Evolutionary conservation across 139 green algal genomes (phyloP).

Genomic region (Yamagishiella unicocca): DNA sequence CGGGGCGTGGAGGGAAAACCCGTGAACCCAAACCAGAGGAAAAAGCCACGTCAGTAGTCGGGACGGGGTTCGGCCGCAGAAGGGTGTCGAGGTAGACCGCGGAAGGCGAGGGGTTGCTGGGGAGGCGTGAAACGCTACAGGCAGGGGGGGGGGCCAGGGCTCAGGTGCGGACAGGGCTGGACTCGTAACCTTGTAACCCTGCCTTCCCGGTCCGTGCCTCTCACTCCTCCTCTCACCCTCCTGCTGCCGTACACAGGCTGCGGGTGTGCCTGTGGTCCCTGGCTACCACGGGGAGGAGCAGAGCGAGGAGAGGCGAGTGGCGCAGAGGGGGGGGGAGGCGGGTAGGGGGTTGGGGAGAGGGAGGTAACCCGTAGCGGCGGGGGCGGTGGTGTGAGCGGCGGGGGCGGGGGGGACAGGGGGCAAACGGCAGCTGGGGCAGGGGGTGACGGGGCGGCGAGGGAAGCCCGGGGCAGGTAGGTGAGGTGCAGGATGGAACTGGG

Average conservation of each 20-base stretch:
- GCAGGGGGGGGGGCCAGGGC: not conserved
- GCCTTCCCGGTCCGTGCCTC: no score
- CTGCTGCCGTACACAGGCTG: conserved; percentile 25
- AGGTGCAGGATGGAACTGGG: not conserved
- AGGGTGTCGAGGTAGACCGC: no score
- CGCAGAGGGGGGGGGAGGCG: not conserved
- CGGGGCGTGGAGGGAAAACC: not conserved
- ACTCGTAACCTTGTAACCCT: no score
- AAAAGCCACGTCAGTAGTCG: no score
- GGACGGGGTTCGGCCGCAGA: no score
- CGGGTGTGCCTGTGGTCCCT: conserved; percentile 88
- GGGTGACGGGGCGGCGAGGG: no score
- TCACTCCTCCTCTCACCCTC: not conserved
- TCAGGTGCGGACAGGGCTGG: no score
- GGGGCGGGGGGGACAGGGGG: no score
- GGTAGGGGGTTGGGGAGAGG: not conserved
- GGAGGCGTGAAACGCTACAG: not conserved
- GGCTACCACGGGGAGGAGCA: conserved; percentile 88
- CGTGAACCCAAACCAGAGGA: no score
- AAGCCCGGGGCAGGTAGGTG: not conserved
- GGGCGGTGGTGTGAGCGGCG: no score
- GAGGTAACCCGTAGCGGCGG: no score
- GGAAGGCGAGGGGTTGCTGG: not conserved
- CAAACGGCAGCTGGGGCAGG: no score
- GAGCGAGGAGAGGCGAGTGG: conserved; percentile 51